Conservation (phyloP, 1,284 basidiomycete genomes). For the Cryptococcus depauperatus region DNA sequence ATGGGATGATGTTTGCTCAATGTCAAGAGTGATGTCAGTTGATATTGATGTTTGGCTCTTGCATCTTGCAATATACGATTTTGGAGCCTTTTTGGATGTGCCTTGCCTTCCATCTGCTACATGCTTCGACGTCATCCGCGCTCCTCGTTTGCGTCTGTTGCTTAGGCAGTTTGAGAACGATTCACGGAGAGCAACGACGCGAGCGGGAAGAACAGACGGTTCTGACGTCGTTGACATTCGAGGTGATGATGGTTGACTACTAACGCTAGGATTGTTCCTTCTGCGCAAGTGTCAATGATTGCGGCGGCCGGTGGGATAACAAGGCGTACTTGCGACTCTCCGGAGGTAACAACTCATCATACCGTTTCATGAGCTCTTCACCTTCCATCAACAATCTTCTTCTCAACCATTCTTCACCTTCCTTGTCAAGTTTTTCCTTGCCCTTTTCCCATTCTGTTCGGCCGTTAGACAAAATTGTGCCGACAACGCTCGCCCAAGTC, state of each 20-base stretch:
- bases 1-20: background rate
- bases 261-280: background rate
- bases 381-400: slow-evolving; percentile 35
- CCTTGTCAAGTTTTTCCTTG: slow-evolving; percentile 22
- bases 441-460: slow-evolving; percentile 26
- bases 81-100: background rate
- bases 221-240: slow-evolving; percentile 19
- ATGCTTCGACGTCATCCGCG: too few relatives aligned
- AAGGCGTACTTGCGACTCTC: slow-evolving; percentile 22
- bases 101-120: too few relatives aligned
- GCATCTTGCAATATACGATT: background rate
- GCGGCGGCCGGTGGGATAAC: background rate
- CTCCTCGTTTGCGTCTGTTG: background rate
- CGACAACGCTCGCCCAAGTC: slow-evolving; percentile 26
- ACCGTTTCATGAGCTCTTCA: slow-evolving; percentile 36
- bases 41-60: too few relatives aligned
- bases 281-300: background rate
- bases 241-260: slow-evolving; percentile 14
- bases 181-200: slow-evolving; percentile 28
- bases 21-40: too few relatives aligned
- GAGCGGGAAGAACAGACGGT: slow-evolving; percentile 16
- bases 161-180: background rate
- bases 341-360: slow-evolving; percentile 30
- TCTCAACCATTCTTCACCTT: slow-evolving; percentile 36
- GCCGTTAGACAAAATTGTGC: slow-evolving; percentile 17